Conservation (phyloP, 1,139 yeast species). For the Hanseniaspora sp. region DNA sequence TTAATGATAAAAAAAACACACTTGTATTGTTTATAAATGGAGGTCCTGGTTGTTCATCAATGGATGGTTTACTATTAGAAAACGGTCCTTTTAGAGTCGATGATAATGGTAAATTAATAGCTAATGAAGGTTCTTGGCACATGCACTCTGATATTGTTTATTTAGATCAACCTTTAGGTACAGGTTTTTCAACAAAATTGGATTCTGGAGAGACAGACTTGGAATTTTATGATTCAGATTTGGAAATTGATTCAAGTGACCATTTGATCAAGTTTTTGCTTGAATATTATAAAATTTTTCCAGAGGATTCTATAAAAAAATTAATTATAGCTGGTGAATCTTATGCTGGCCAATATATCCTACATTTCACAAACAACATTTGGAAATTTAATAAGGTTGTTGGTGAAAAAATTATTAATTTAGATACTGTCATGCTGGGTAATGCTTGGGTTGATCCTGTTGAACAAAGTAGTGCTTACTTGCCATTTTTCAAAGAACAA, state of each 20-base stretch:
- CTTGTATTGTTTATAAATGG: slow-evolving; percentile 87
- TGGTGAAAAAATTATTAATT: slow-evolving; percentile 30
- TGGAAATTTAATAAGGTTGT: slow-evolving; percentile 26
- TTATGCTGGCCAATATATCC: slow-evolving; percentile 94
- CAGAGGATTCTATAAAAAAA: slow-evolving; percentile 55
- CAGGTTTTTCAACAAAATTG: slow-evolving; percentile 55
- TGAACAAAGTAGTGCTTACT: slow-evolving; percentile 67
- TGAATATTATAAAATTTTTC: slow-evolving; percentile 59
- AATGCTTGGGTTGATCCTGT: slow-evolving; percentile 96
- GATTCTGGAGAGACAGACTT: slow-evolving; percentile 30
- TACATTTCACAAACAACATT: slow-evolving; percentile 65
- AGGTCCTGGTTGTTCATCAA: slow-evolving; percentile 93
- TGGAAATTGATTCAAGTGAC: slow-evolving; percentile 41
- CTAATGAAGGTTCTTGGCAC: slow-evolving; percentile 77
- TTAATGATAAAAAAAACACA: slow-evolving; percentile 27
- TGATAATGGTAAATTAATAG: slow-evolving; percentile 34
- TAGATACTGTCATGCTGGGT: slow-evolving; percentile 70
- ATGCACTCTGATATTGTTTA: slow-evolving; percentile 66
- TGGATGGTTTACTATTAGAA: slow-evolving; percentile 96
- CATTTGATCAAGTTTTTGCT: slow-evolving; percentile 59
- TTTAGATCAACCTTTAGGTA: slow-evolving; percentile 91
- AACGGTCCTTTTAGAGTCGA: slow-evolving; percentile 73
- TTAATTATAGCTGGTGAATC: slow-evolving; percentile 86
- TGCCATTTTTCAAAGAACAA: slow-evolving; percentile 57
- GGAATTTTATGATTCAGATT: slow-evolving; percentile 41